Evolutionary conservation across 2,329 filamentous ascomycete species (phyloP), one percentile per base, ranked within the genome.

Genomic region (Fusarium protoensiforme): DNA sequence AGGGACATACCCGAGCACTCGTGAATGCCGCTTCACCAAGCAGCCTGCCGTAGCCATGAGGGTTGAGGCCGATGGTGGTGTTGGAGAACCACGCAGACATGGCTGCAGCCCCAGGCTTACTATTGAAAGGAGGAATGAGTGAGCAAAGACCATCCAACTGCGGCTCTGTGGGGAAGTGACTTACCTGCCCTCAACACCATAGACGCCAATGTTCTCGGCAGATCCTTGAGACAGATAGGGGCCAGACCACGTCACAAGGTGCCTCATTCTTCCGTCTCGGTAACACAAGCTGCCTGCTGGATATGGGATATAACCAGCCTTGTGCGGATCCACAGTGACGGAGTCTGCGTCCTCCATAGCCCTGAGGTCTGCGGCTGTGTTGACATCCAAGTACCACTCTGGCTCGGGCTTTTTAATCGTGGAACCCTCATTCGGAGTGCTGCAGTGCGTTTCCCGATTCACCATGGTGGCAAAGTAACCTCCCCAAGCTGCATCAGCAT

Each of bases 401-500:
- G 82, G 83, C 2, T 83, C 82, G 48, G 71, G 73, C 39, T 75
- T 73, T 27, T 31, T 68, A 27, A 22, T 60, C 8, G 38, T 7
- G 2, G 54, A 51, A 8, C 11, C 16, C 1, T 64, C 57, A 0
- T 53, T 56, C 4, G 68, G 48, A 9, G 59, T 48, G 8, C 62
- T 67, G 22, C 61, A 69, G 2, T 65, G 75, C 24, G 77, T 78
- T 4, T 80, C 73, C 5, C 77, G 79, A 1, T 81, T 82, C 20
- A 87, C 33, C 84, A 86, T 86, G 0, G 82, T 82, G 29, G 80
- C 80, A 63, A 87, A 87, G 62, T 87, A 87, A 0, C 86, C 86
- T 20, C 86, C 85, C 86, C 86, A 87, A 1, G 85, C 85, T 0
- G 84, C 86, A 67, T 87, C 86, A 1, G 80, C 84, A 60, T 87